phyloP scores from a whole-genome alignment of 352 stramenopile genomes.

The Pythium aquatile region DNA sequence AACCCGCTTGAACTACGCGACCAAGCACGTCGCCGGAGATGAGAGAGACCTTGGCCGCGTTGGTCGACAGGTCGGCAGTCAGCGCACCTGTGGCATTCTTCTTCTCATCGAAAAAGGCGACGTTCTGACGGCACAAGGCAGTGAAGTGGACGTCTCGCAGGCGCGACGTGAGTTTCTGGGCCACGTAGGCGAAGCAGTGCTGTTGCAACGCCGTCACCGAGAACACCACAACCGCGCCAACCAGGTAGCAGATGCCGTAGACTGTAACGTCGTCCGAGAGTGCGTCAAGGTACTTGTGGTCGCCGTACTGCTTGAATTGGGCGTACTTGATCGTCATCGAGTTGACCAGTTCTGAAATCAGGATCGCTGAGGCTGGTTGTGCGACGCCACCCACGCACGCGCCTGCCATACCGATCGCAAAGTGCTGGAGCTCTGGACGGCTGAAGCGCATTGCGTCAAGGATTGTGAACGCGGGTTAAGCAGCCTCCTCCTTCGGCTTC shows the following conservation, averaged over 20 bases:
- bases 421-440: constrained; percentile 3
- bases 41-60: constrained; percentile 43
- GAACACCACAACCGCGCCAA: constrained; percentile 32
- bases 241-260: constrained; percentile 41
- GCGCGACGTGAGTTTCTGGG: constrained; percentile 47
- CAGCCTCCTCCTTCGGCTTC: too few relatives aligned
- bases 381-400: too few relatives aligned
- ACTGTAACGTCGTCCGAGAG: constrained; percentile 34
- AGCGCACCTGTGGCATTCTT: constrained; percentile 35
- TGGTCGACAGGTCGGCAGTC: constrained; percentile 47
- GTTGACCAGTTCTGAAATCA: constrained; percentile 26
- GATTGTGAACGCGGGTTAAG: background rate
- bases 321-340: constrained; percentile 34
- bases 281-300: constrained; percentile 28
- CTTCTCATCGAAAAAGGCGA: constrained; percentile 45
- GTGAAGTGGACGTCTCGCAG: constrained; percentile 50
- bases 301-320: constrained; percentile 21
- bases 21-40: constrained; percentile 47
- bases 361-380: constrained; percentile 25
- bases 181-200: constrained; percentile 49
- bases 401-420: constrained; percentile 25
- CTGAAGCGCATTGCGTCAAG: constrained; percentile 22
- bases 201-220: constrained; percentile 27
- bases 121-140: constrained; percentile 44
- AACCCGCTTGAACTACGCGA: constrained; percentile 44